Evolutionary conservation across 2,329 filamentous ascomycete species (phyloP), one percentile per base, ranked within the genome.

Genomic region (Seiridium cupressi): DNA sequence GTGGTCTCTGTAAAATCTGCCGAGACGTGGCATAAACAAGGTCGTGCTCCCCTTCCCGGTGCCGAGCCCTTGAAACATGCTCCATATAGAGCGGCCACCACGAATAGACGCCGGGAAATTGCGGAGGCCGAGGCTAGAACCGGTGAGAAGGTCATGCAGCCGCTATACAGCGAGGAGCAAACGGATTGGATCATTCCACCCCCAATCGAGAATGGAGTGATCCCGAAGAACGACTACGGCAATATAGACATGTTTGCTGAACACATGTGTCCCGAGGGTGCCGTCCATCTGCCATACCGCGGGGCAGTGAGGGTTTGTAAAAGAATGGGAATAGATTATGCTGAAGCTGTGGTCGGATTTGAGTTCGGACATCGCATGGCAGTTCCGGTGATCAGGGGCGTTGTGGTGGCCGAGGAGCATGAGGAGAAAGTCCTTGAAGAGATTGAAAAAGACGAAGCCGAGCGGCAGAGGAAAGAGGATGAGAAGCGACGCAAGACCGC

Each of bases 1-100:
- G 87, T 98, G 0, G 86, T 93, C 2, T 82, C 84, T 44, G 96
- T 96, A 72, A 93, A 97, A 74, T 96, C 92, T 35, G 90, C 91
- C 1, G 95, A 99, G 72, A 97, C 92, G 1, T 99, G 95, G 95
- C 95, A 98, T 72, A 97, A 97, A 72, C 94, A 97, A 79, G 95
- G 95, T 0, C 86, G 94, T 9, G 89, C 88, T 34, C 87, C 95
- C 3, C 83, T 85, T 34, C 70, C 81, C 0, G 92, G 91, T 3
- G 87, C 90, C 65, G 77, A 86, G 54, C 91, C 95, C 0, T 76
- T 97, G 61, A 99, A 99, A 73, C 83, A 85, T 47, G 95, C 97
- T 0, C 92, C 94, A 0, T 93, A 95, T 71, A 90, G 95, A 47
- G 95, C 93, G 13, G 94, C 97, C 3, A 99, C 95, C 0, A 84